phyloP scores from a whole-genome alignment of 345 rosid species.

The Eucalyptus pumila region DNA sequence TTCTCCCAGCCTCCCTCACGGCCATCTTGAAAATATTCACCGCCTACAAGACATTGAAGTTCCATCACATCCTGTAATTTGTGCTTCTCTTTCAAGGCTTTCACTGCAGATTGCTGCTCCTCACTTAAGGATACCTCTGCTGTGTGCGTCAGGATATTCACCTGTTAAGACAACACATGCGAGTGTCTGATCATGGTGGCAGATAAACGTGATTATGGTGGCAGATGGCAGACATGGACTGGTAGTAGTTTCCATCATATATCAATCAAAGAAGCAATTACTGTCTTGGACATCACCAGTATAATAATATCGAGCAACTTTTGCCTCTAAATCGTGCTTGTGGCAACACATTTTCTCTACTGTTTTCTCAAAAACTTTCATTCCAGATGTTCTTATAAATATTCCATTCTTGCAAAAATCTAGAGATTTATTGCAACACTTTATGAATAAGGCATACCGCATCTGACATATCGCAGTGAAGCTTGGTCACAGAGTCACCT shows the following conservation, averaged over 20 bases:
- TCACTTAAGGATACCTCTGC: slow-evolving; percentile 38
- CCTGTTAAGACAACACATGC: slow-evolving; percentile 11
- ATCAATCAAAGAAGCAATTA: background rate
- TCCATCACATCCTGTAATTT: slow-evolving; percentile 48
- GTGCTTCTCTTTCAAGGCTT: slow-evolving; percentile 41
- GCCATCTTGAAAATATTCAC: background rate
- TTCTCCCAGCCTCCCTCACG: background rate
- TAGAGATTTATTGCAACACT: background rate
- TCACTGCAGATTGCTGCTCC: slow-evolving; percentile 39
- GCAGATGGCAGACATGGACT: background rate
- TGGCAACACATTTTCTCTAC: background rate
- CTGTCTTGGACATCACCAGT: background rate
- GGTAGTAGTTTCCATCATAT: background rate
- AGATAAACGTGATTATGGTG: background rate
- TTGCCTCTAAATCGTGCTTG: background rate
- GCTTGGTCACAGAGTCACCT: slow-evolving; percentile 95
- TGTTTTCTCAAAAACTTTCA: background rate
- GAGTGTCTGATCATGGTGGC: background rate
- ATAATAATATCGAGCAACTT: background rate
- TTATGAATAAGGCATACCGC: slow-evolving; percentile 38
- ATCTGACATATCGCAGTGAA: slow-evolving; percentile 88
- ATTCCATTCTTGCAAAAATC: background rate
- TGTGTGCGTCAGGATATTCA: slow-evolving; percentile 70
- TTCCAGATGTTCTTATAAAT: background rate
- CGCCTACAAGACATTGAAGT: background rate